Percentiles rank a stretch among this genome's conserved stretches.
phyloP scores from a whole-genome alignment of 2,329 filamentous ascomycete genomes.

The Ramularia endophylla region DNA sequence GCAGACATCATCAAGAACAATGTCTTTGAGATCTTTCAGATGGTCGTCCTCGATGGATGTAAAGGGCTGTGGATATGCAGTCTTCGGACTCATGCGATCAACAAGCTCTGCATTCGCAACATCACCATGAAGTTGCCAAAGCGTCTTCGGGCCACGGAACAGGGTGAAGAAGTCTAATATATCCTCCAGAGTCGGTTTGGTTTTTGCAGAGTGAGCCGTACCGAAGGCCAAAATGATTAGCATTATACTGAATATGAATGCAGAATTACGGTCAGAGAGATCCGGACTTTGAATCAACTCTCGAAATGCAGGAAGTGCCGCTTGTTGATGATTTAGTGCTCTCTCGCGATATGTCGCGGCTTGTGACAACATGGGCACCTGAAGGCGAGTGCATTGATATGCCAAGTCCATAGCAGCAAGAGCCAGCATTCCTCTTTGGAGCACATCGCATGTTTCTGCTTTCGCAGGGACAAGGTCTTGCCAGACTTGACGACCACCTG shows the following conservation, averaged over 20 bases:
- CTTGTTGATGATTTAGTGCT: constrained; percentile 25
- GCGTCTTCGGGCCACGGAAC: constrained; percentile 18
- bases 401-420: constrained; percentile 24
- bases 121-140: constrained; percentile 15
- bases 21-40: constrained; percentile 4
- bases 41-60: constrained; percentile 1
- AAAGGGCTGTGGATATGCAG: constrained; percentile 2
- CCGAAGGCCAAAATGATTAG: constrained; percentile 24
- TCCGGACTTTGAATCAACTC: constrained; percentile 11
- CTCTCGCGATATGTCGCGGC: constrained; percentile 20
- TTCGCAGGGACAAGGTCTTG: constrained; percentile 12
- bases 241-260: constrained; percentile 23
- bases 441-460: constrained; percentile 15
- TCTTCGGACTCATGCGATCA: constrained; percentile 4
- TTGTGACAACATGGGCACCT: constrained; percentile 1
- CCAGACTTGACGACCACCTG: not conserved
- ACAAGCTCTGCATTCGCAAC: constrained; percentile 11
- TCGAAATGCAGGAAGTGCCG: constrained; percentile 22
- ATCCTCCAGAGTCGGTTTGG: constrained; percentile 19
- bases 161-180: constrained; percentile 23
- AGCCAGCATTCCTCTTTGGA: constrained; percentile 26
- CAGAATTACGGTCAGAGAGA: constrained; percentile 10
- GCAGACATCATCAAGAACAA: constrained; percentile 7
- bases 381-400: constrained; percentile 5
- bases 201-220: constrained; percentile 17